phyloP scores from a whole-genome alignment of 352 stramenopile species.

The Plasmopara muralis region DNA sequence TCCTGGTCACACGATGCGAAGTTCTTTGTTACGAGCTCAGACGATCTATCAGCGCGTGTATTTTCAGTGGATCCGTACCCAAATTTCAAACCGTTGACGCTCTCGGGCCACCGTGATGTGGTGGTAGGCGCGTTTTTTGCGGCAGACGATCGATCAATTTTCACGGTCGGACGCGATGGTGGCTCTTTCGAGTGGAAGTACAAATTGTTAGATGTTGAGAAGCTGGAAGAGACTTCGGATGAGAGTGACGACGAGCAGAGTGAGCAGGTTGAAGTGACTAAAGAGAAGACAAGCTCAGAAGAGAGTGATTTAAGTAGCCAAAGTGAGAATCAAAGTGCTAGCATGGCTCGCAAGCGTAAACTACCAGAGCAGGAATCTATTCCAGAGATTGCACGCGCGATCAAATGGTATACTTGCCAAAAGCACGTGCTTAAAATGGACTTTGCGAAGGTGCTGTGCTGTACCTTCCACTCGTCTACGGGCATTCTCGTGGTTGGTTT shows the following conservation, averaged over 20 bases:
- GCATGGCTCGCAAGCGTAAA: slow-evolving; percentile 25
- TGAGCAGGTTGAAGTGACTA: slow-evolving; percentile 20
- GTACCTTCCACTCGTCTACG: slow-evolving; percentile 81
- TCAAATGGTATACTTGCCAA: slow-evolving; percentile 81
- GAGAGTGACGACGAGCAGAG: slow-evolving; percentile 26
- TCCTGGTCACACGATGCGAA: slow-evolving; percentile 85
- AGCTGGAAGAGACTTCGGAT: slow-evolving; percentile 18
- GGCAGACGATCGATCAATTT: slow-evolving; percentile 67
- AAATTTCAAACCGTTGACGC: slow-evolving; percentile 78
- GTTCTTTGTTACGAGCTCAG: slow-evolving; percentile 85
- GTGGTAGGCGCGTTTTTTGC: slow-evolving; percentile 86
- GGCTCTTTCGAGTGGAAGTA: slow-evolving; percentile 86
- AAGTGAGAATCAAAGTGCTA: slow-evolving; percentile 24
- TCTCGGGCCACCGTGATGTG: slow-evolving; percentile 84
- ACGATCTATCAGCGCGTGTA: slow-evolving; percentile 84
- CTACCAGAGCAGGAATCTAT: slow-evolving; percentile 17
- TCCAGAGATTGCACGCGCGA: slow-evolving; percentile 61
- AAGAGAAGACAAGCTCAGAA: slow-evolving; percentile 20
- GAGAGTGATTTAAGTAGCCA: slow-evolving; percentile 7
- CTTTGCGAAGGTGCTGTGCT: slow-evolving; percentile 83
- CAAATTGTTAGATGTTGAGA: slow-evolving; percentile 39
- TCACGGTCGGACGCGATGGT: slow-evolving; percentile 84
- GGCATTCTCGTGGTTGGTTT: slow-evolving; percentile 94
- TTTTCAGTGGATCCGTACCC: slow-evolving; percentile 71
- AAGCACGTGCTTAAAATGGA: slow-evolving; percentile 89